Evolutionary conservation across 352 stramenopile species (phyloP).

Genomic region (Phytophthora aleatoria): DNA sequence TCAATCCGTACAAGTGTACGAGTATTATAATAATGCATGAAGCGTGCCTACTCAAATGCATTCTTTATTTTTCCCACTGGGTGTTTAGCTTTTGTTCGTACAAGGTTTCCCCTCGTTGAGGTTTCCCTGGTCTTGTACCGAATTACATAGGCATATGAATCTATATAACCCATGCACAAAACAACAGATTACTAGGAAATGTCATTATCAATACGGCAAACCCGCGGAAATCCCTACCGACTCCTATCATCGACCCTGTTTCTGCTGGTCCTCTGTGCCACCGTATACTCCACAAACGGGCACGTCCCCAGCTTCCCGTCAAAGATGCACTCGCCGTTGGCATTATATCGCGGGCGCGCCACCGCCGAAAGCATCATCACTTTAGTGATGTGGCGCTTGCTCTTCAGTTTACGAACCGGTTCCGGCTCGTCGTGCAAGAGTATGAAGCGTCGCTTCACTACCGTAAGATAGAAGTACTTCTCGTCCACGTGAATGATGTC

Average conservation of each 20-base stretch:
- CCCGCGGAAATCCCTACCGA: no score
- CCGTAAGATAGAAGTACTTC: constrained; percentile 10
- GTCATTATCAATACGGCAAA: no score
- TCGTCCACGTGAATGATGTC: background rate
- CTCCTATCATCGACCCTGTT: background rate
- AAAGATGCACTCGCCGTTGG: background rate
- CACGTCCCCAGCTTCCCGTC: constrained; percentile 3
- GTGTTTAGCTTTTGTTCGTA: no score
- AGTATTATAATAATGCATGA: no score
- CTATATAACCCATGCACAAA: no score
- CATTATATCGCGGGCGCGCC: background rate
- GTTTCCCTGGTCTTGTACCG: no score
- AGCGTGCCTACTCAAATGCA: no score
- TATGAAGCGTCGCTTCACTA: background rate
- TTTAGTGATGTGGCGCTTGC: constrained; percentile 3
- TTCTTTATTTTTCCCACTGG: no score
- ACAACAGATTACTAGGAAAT: no score
- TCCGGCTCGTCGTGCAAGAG: background rate
- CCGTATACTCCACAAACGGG: constrained; percentile 1
- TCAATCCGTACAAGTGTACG: no score
- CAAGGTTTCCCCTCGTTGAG: no score
- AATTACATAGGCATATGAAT: no score
- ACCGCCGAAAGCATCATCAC: background rate
- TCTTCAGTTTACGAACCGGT: background rate
- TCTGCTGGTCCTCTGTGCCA: background rate